These are phyloP conservation scores for Excoecaria agallocha DNA, from an alignment of 345 rosid species.

Conservation along the genomic window DNA sequence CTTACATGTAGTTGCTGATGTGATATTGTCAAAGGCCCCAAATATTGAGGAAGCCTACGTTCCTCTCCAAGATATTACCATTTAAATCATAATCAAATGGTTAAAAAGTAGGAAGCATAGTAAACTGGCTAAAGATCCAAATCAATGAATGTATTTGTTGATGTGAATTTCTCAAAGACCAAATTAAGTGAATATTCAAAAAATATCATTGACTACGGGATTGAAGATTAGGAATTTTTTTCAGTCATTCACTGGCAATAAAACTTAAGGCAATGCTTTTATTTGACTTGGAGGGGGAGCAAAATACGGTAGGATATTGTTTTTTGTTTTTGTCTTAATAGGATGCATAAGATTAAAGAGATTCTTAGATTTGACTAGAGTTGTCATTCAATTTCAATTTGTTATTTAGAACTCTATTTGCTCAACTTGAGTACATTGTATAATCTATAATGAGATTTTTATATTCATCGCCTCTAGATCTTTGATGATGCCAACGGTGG, in stretches of 20 bases:
- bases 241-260: not conserved
- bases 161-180: too few species aligned
- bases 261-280: not conserved
- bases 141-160: too few species aligned
- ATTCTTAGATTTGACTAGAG: not conserved
- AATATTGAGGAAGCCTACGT: too few species aligned
- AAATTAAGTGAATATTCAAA: too few species aligned
- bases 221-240: not conserved
- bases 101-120: too few species aligned
- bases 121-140: too few species aligned
- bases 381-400: not conserved
- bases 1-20: too few species aligned
- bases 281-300: not conserved
- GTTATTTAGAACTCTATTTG: not conserved
- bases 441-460: conserved; percentile 3
- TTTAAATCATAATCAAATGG: too few species aligned
- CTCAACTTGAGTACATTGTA: not conserved
- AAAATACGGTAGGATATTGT: not conserved
- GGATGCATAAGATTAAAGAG: not conserved
- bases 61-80: too few species aligned
- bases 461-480: conserved; percentile 22
- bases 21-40: too few species aligned
- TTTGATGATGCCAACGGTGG: conserved; percentile 1
- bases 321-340: not conserved
- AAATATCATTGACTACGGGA: not conserved